Evolutionary conservation across 164 flowering plant genomes (phyloP).

Genomic region (Stephania japonica): DNA sequence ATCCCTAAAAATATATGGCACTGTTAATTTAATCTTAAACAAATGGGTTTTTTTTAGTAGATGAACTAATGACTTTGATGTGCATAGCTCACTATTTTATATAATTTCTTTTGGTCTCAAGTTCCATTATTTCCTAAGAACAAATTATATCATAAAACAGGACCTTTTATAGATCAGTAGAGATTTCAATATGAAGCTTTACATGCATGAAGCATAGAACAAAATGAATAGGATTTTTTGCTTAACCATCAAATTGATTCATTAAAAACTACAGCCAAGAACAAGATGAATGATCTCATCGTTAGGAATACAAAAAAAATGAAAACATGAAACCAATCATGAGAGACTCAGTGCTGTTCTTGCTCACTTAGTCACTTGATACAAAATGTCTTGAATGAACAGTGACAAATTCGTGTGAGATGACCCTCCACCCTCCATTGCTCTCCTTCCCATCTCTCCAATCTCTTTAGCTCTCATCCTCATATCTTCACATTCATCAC

Average conservation of each 20-base stretch:
- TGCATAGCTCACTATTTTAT: too few relatives aligned
- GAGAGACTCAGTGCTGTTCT: not conserved
- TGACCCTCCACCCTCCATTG: constrained; percentile 41
- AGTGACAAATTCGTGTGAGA: constrained; percentile 26
- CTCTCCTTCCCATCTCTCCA: constrained; percentile 25
- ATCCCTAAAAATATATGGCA: too few relatives aligned
- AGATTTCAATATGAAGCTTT: too few relatives aligned
- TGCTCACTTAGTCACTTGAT: constrained; percentile 2
- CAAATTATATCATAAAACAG: too few relatives aligned
- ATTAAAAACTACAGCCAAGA: not conserved
- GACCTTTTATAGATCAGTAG: too few relatives aligned
- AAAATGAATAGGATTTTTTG: not conserved
- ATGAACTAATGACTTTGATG: too few relatives aligned
- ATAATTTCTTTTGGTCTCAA: too few relatives aligned
- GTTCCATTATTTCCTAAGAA: too few relatives aligned
- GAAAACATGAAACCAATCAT: too few relatives aligned
- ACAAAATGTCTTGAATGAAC: constrained; percentile 25
- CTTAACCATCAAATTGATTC: not conserved
- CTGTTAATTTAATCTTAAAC: too few relatives aligned
- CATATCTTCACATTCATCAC: constrained; percentile 34
- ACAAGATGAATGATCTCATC: not conserved
- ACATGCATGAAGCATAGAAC: too few relatives aligned
- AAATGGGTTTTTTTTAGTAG: too few relatives aligned
- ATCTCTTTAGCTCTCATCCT: constrained; percentile 31
- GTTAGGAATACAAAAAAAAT: not conserved